Percentiles rank a stretch among this genome's conserved stretches.
phyloP scores from a whole-genome alignment of 2,329 filamentous ascomycete genomes.

The Amauroascus verrucosus region DNA sequence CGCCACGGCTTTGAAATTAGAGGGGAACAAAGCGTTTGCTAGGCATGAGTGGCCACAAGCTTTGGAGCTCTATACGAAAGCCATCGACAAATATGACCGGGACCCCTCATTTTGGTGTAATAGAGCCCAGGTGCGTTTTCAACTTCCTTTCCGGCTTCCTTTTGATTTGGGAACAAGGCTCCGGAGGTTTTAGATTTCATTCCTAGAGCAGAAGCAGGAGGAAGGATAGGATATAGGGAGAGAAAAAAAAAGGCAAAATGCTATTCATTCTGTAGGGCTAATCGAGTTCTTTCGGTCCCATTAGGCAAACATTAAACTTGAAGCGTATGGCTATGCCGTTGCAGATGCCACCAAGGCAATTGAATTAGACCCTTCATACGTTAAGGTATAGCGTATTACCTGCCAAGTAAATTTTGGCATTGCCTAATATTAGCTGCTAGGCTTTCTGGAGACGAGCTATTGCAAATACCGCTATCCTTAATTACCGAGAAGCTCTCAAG shows the following conservation, averaged over 20 bases:
- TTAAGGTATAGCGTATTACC: conserved; percentile 54
- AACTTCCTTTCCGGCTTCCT: not conserved
- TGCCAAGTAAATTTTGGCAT: not conserved
- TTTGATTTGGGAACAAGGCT: too few relatives aligned
- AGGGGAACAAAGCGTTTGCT: conserved; percentile 88
- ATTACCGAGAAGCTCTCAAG: conserved; percentile 74
- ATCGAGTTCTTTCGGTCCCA: conserved; percentile 1
- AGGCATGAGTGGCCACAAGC: conserved; percentile 77
- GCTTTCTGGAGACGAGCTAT: conserved; percentile 91
- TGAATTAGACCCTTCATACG: conserved; percentile 74
- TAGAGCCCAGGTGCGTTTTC: conserved; percentile 67
- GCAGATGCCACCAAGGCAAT: conserved; percentile 83
- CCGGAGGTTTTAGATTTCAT: too few relatives aligned
- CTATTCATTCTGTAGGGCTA: not conserved
- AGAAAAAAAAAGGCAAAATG: not conserved
- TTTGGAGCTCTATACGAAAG: conserved; percentile 73
- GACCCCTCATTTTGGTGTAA: conserved; percentile 91
- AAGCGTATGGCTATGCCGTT: conserved; percentile 88
- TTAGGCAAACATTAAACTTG: conserved; percentile 87
- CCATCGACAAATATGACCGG: conserved; percentile 71
- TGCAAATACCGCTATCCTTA: conserved; percentile 81
- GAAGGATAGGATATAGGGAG: not conserved
- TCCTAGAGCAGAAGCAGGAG: not conserved
- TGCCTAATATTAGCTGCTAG: conserved; percentile 35
- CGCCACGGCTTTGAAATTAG: conserved; percentile 76